A percentile compares a stretch with the other conserved stretches of the same genome.
phyloP scores from a whole-genome alignment of 306 rosid genomes.

The Lupinus albus region DNA sequence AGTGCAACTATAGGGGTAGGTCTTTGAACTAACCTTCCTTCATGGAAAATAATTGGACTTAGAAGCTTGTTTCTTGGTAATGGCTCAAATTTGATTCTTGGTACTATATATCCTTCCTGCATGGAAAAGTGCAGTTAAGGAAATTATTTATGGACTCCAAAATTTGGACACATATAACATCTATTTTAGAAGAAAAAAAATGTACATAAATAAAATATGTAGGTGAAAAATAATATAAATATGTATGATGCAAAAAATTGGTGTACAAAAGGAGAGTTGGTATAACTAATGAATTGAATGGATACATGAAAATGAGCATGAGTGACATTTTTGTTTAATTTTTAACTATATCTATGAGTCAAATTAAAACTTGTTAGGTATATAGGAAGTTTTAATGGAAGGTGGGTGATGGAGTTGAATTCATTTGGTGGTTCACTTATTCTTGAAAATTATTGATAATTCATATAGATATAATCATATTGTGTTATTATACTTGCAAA shows the following conservation, averaged over 20 bases:
- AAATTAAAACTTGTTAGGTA: background rate
- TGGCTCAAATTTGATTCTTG: constrained; percentile 62
- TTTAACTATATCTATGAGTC: background rate
- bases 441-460: background rate
- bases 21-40: constrained; percentile 80
- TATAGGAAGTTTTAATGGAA: background rate
- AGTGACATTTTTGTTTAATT: background rate
- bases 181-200: too few species aligned
- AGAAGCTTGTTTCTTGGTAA: constrained; percentile 75
- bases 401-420: background rate
- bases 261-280: background rate
- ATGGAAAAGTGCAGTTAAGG: background rate
- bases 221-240: too few species aligned
- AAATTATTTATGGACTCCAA: too few species aligned
- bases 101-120: constrained; percentile 89
- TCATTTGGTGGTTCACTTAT: constrained; percentile 8
- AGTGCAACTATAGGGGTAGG: constrained; percentile 80
- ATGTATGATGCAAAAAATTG: background rate
- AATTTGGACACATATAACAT: background rate
- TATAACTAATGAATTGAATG: constrained; percentile 11
- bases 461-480: background rate
- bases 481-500: background rate
- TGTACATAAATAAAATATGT: too few species aligned
- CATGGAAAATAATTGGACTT: constrained; percentile 84
- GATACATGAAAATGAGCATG: background rate